Base-by-base conservation (phyloP, 83 land plant species). In the Larix sibirica region DNA sequence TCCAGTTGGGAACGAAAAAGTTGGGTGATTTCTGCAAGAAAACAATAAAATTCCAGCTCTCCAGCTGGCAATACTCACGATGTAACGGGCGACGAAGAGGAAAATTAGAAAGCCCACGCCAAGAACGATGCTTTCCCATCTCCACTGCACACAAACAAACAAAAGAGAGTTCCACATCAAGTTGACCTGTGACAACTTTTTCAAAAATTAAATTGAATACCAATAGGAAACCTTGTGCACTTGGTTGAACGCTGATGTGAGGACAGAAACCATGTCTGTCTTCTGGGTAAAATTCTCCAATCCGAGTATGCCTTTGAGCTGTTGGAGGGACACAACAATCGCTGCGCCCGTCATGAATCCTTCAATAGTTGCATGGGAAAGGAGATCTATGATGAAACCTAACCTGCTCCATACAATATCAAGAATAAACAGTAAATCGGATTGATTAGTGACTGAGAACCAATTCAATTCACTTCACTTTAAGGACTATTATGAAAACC, bases 331-430 rank as follows among this genome's bases (percentile, higher is more conserved):
- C 33, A 96, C 91, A 2, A 92, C 90, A 31, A 92, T 87, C 36
- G 98, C 93, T 62, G 96, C 92, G 17, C 98, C 98, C 42, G 79
- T 91, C 95, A 94, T 92, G 59, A 94, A 96, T 6, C 98, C 98
- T 58, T 94, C 92, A 5, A 92, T 81, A 61, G 98, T 90, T 64
- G 96, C 96, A 86, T 96, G 98, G 18, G 98, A 96, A 9, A 94
- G 71, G 78, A 96, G 94, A 71, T 96, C 96, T 16, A 94, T 89
- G 63, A 96, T 65, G 84, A 96, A 94, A 0, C 96, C 98, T 81
- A 95, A 84, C 83, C 98, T 95, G 86, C 23, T 0, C 24, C 50
- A 44, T 54, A 17, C 77, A 18, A 73, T 50, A 10, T 50, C 56
- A 50, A 50, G 56, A 1, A 50, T 50, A 50, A 8, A 10, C 56